These are phyloP conservation scores for Trichoderma citrinoviride DNA, from an alignment of 2,329 filamentous ascomycete species.

Conservation along the genomic window DNA sequence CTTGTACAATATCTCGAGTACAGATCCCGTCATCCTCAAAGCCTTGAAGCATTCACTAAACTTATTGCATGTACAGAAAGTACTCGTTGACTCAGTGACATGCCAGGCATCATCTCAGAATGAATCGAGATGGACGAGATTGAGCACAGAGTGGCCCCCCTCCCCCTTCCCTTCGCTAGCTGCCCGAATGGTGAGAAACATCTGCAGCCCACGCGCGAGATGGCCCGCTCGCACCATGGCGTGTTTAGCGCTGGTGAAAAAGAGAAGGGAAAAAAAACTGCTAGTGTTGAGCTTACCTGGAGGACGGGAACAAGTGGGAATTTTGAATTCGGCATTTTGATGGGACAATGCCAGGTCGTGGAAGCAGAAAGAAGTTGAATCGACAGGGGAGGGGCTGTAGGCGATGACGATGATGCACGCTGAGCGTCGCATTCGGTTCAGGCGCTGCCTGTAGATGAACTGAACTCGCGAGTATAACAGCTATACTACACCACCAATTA, in stretches of 20 bases:
- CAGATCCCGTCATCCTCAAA: no score
- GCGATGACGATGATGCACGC: background rate
- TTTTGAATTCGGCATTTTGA: background rate
- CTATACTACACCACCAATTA: no score
- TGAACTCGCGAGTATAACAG: no score
- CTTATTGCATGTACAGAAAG: no score
- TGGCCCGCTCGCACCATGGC: conserved; percentile 13
- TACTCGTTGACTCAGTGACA: background rate
- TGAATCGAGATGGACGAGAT: background rate
- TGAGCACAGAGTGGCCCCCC: background rate
- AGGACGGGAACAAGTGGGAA: conserved; percentile 1
- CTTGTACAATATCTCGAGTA: background rate
- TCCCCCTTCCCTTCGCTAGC: background rate
- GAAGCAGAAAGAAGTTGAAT: background rate
- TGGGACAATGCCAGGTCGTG: conserved; percentile 1
- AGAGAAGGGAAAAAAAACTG: no score
- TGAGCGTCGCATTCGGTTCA: no score
- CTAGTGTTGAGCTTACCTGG: conserved; percentile 8
- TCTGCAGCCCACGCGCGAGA: conserved; percentile 6
- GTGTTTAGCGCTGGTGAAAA: conserved; percentile 4
- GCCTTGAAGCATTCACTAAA: no score
- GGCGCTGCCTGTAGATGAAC: no score
- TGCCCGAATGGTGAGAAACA: conserved; percentile 10
- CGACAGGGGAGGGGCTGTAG: background rate
- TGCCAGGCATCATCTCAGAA: background rate